phyloP scores from a whole-genome alignment of 1,284 basidiomycete genomes.

The Peniophora sp. region DNA sequence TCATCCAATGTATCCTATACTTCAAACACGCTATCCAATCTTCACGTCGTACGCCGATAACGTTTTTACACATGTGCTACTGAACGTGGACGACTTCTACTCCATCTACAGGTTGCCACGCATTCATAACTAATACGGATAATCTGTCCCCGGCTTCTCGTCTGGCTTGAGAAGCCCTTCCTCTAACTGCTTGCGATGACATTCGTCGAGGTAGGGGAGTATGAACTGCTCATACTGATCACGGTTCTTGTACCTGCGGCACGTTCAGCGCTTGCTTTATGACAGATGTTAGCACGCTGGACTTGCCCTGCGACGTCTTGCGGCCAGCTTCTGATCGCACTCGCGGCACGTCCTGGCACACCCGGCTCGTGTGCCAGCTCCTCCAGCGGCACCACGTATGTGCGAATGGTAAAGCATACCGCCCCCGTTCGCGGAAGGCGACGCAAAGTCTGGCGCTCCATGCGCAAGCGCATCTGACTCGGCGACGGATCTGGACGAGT shows the following conservation, averaged over 20 bases:
- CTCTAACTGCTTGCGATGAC: not conserved
- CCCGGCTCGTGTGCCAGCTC: slow-evolving; percentile 55
- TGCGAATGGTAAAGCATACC: slow-evolving; percentile 70
- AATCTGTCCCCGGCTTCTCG: not conserved
- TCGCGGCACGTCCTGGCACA: slow-evolving; percentile 59
- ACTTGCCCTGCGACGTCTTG: not conserved
- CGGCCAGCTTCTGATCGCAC: slow-evolving; percentile 38
- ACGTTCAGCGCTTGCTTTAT: not conserved
- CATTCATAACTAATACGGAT: not conserved
- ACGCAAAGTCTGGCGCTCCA: slow-evolving; percentile 69
- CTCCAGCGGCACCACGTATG: slow-evolving; percentile 58
- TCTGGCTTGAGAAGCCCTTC: not conserved
- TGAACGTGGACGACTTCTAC: too few species aligned
- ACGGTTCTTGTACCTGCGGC: not conserved
- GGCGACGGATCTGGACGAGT: slow-evolving; percentile 17
- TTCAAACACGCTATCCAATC: too few species aligned
- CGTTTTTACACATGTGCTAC: too few species aligned
- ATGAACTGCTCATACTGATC: not conserved
- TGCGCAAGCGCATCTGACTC: slow-evolving; percentile 49
- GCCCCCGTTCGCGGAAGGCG: slow-evolving; percentile 63
- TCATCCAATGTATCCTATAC: not conserved
- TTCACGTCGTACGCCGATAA: too few species aligned
- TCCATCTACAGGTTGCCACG: too few species aligned
- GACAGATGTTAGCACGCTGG: not conserved
- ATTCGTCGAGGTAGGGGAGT: not conserved